Percentiles rank a stretch among this genome's conserved stretches.
These are phyloP conservation scores for Hypoxylon perforatum DNA, from an alignment of 495 filamentous ascomycete species.

Conservation along the genomic window DNA sequence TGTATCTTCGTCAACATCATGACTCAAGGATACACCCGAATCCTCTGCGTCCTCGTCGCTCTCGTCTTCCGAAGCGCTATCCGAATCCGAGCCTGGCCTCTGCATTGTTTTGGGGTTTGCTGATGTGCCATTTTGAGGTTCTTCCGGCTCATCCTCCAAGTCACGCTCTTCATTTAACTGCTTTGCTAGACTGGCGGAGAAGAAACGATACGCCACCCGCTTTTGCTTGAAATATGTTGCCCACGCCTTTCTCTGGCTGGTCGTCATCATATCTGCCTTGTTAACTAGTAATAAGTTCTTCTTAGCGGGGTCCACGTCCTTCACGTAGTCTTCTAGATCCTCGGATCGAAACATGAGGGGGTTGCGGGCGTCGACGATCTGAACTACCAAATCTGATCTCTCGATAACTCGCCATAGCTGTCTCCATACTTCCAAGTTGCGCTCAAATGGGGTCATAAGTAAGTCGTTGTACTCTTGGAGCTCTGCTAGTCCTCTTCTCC, in stretches of 20 bases:
- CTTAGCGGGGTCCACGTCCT: slow-evolving; percentile 89
- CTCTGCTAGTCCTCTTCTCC: slow-evolving; percentile 91
- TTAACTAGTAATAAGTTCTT: slow-evolving; percentile 94
- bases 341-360: slow-evolving; percentile 93
- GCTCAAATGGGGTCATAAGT: slow-evolving; percentile 97
- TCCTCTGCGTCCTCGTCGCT: slow-evolving; percentile 55
- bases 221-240: slow-evolving; percentile 85
- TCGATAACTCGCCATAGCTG: slow-evolving; percentile 99
- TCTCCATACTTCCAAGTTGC: slow-evolving; percentile 98
- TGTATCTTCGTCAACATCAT: slow-evolving; percentile 67
- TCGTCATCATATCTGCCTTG: slow-evolving; percentile 99
- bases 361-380: slow-evolving; percentile 98
- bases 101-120: slow-evolving; percentile 47
- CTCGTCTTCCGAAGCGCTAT: slow-evolving; percentile 41
- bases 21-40: slow-evolving; percentile 41
- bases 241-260: slow-evolving; percentile 85
- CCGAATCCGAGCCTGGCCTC: slow-evolving; percentile 16
- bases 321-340: slow-evolving; percentile 93
- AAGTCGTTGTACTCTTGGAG: slow-evolving; percentile 92
- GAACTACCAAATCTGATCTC: slow-evolving; percentile 92
- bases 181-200: slow-evolving; percentile 92
- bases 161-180: slow-evolving; percentile 79
- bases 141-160: slow-evolving; percentile 58
- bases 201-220: slow-evolving; percentile 90
- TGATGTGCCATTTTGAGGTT: slow-evolving; percentile 41